phyloP scores from a whole-genome alignment of 208 protist genomes.

The Wallacemonas collosoma region DNA sequence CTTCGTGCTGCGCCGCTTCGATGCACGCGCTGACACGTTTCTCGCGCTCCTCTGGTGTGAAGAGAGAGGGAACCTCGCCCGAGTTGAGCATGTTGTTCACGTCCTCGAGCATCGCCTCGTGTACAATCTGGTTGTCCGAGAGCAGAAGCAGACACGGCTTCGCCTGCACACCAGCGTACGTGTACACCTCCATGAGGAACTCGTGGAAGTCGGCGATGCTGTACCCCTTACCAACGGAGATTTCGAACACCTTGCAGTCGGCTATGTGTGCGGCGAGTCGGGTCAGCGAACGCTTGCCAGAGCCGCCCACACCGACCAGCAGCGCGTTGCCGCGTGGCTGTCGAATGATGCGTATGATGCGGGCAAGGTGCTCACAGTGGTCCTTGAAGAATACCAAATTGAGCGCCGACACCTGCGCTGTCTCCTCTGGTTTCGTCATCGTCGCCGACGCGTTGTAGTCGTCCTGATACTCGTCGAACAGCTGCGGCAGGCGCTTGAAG shows the following conservation, averaged over 20 bases:
- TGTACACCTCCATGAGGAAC: constrained; percentile 92
- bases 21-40: constrained; percentile 94
- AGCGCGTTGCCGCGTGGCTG: constrained; percentile 97
- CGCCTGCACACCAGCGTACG: constrained; percentile 86
- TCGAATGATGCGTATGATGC: constrained; percentile 96
- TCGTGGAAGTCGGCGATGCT: constrained; percentile 92
- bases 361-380: constrained; percentile 95
- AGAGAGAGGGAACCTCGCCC: constrained; percentile 97
- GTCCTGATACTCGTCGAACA: constrained; percentile 93
- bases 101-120: constrained; percentile 97
- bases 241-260: constrained; percentile 91
- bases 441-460: constrained; percentile 89
- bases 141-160: constrained; percentile 94
- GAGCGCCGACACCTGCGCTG: constrained; percentile 48
- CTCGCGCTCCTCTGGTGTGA: constrained; percentile 95
- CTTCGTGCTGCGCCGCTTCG: constrained; percentile 87
- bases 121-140: constrained; percentile 96
- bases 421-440: constrained; percentile 25
- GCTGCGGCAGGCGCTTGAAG: constrained; percentile 57
- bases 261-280: constrained; percentile 92
- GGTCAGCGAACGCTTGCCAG: constrained; percentile 96
- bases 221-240: constrained; percentile 94
- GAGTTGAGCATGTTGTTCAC: constrained; percentile 98
- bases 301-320: constrained; percentile 97
- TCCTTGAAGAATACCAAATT: constrained; percentile 94